Percentiles rank a stretch among this genome's conserved stretches.
These are phyloP conservation scores for Pichia sporocuriosa DNA, from an alignment of 805 yeast genomes.

Conservation along the genomic window DNA sequence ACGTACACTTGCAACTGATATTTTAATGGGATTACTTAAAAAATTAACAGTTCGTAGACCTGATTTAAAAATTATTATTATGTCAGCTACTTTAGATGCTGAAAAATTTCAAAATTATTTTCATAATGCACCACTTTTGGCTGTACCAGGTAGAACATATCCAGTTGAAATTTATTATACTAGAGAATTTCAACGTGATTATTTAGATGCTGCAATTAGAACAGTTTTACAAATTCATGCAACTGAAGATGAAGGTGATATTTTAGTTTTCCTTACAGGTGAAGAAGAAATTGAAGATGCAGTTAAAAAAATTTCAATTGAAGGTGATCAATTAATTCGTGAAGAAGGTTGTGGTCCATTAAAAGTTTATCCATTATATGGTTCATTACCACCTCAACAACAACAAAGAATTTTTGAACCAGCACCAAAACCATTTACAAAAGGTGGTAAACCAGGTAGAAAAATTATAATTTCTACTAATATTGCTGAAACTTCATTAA, in stretches of 20 bases:
- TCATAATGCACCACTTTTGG: slow-evolving; percentile 84
- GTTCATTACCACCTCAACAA: slow-evolving; percentile 92
- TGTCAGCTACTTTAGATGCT: slow-evolving; percentile 98
- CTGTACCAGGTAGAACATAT: slow-evolving; percentile 96
- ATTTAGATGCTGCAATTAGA: slow-evolving; percentile 88
- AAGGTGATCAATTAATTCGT: slow-evolving; percentile 80
- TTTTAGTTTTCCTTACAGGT: slow-evolving; percentile 83
- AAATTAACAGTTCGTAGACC: slow-evolving; percentile 74
- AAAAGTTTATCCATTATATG: slow-evolving; percentile 87
- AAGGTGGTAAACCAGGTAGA: slow-evolving; percentile 88
- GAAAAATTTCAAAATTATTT: slow-evolving; percentile 90
- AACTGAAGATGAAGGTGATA: slow-evolving; percentile 90
- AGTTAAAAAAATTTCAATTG: slow-evolving; percentile 78
- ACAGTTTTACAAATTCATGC: slow-evolving; percentile 96
- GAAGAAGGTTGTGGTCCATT: slow-evolving; percentile 90
- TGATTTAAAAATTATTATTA: slow-evolving; percentile 84
- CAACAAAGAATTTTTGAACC: slow-evolving; percentile 91
- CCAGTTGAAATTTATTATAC: slow-evolving; percentile 97
- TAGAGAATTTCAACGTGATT: slow-evolving; percentile 93
- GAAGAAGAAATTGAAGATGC: slow-evolving; percentile 98
- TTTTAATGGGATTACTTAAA: slow-evolving; percentile 88
- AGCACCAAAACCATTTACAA: slow-evolving; percentile 68
- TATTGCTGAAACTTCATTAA: slow-evolving; percentile 95
- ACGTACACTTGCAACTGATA: slow-evolving; percentile 94
- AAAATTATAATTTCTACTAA: slow-evolving; percentile 89